These are phyloP conservation scores for Geranium rotundifolium DNA, from an alignment of 345 rosid genomes.

Conservation along the genomic window DNA sequence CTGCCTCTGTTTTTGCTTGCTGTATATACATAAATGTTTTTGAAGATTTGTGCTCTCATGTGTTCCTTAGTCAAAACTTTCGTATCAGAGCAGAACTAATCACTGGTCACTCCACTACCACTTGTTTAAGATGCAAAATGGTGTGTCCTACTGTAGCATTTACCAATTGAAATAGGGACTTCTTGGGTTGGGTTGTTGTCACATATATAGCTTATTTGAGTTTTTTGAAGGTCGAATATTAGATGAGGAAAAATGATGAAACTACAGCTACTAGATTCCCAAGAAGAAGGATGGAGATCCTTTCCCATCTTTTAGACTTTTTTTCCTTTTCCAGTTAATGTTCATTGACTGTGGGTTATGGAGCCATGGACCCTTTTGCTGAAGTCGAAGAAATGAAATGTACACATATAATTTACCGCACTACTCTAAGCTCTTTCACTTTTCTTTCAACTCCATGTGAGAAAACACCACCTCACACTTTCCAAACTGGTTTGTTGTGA, in stretches of 20 bases:
- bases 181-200: not conserved
- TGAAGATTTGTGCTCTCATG: not conserved
- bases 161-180: not conserved
- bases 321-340: not conserved
- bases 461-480: not conserved
- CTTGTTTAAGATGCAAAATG: not conserved
- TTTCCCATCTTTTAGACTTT: too few relatives aligned
- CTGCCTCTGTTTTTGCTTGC: not conserved
- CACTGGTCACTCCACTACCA: not conserved
- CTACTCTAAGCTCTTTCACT: too few relatives aligned
- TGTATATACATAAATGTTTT: not conserved
- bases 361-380: not conserved
- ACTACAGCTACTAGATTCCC: not conserved
- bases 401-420: not conserved
- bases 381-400: not conserved
- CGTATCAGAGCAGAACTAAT: not conserved
- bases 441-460: too few relatives aligned
- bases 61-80: not conserved
- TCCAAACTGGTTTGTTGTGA: not conserved
- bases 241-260: not conserved
- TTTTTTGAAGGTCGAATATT: not conserved
- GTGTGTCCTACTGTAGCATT: not conserved
- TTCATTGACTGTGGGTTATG: not conserved
- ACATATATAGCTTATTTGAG: not conserved
- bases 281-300: not conserved